Evolutionary conservation across 805 yeast species (phyloP), one percentile per base, ranked within the genome.

Genomic region (Peterozyma toletana): DNA sequence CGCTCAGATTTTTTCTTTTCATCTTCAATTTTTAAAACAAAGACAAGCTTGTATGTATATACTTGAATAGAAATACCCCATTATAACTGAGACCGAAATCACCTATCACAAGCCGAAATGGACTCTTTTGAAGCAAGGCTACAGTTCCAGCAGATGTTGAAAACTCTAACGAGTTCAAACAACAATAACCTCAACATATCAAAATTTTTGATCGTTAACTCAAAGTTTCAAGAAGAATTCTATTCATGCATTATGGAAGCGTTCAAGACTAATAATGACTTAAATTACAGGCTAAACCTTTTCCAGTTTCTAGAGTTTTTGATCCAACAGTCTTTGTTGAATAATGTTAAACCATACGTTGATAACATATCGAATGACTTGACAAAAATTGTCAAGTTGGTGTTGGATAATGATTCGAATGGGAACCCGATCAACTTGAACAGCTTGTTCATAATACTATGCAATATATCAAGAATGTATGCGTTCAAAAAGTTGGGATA

Each of bases 101-200:
- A 21, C 27, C 7, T 21, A 5, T 21, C 7, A 7, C 27, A 21
- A 21, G 27, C 27, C 4, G 27, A 21, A 21, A 87, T 90, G 95
- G 96, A 90, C 58, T 81, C 96, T 1, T 86, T 91, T 59, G 96
- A 87, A 55, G 89, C 90, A 4, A 74, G 91, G 46, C 65, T 87
- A 38, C 84, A 83, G 60, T 83, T 90, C 53, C 71, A 78, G 5
- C 86, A 80, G 52, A 75, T 80, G 37, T 68, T 90, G 43, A 73
- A 80, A 51, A 60, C 70, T 6, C 64, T 91, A 36, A 80, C 78
- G 37, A 90, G 96, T 0, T 73, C 88, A 1, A 63, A 68, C 40
- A 74, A 64, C 51, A 66, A 68, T n/a, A 64, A 78, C 30, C 60
- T 65, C 9, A 72, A 72, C 41, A 73, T 80, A 9, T 75, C 80